Evolutionary conservation across 805 yeast genomes (phyloP), one percentile per base, ranked within the genome.

Genomic region (Cyberlindnera amylophila): DNA sequence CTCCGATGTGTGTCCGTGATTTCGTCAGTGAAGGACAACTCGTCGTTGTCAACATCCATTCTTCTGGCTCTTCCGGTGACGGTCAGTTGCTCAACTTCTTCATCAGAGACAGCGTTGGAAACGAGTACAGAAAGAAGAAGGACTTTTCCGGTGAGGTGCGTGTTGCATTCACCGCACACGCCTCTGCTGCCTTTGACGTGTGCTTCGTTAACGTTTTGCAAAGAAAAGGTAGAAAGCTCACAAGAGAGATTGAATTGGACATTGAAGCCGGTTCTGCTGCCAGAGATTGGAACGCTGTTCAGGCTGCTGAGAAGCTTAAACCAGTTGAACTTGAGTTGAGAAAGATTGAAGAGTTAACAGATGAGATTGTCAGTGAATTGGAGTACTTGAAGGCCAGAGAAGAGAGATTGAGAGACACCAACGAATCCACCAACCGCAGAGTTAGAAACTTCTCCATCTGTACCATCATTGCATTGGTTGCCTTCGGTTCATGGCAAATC

Each of bases 261-360:
- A 82, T 93, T 46, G 98, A 93, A 65, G 81, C 89, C 49, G 99
- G 99, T 34, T 86, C 97, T 39, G 86, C 89, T 57, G 99, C 98
- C 32, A 83, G 98, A 66, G 98, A 93, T 69, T 93, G 98, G 97
- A 88, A 89, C 61, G 87, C 89, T 18, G 72, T 90, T 49, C 96
- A 90, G 70, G 90, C 96, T 36, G 77, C 85, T 34, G 98, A 93
- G 65, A 87, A 88, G 63, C 80, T 93, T 64, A 86, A 85, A 67
- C 98, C 99, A 4, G 79, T 84, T 38, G 99, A 93, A 67, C 81
- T 90, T 43, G 95, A 87, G 57, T 74, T 93, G 63, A 83, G 93
- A 65, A 82, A 84, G 62, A 74, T 91, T 44, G 91, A 88, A 64
- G 96, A 86, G 61, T 66, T 87, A 66, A 78, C 95, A 37, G 84